Conservation (phyloP, 495 filamentous ascomycete genomes). For the Aspergillus indologenus region DNA sequence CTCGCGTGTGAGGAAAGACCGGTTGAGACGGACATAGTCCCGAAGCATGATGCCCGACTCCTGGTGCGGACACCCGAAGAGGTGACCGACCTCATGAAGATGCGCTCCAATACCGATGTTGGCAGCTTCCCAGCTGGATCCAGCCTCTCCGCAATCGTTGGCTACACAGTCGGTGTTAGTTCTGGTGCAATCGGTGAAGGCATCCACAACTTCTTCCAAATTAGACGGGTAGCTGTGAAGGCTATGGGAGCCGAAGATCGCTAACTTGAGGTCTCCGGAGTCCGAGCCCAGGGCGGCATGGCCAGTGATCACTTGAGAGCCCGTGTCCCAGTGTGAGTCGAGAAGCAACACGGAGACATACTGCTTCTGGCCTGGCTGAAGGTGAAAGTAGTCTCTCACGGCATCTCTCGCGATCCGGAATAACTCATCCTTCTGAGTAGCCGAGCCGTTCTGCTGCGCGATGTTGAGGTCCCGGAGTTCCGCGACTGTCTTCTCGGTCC, state of each 20-base stretch:
- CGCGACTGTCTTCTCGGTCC: slow-evolving; percentile 75
- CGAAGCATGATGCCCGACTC: slow-evolving; percentile 84
- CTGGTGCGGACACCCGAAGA: slow-evolving; percentile 84
- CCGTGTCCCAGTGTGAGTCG: slow-evolving; percentile 83
- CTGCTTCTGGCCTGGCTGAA: slow-evolving; percentile 69
- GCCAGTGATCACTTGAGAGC: slow-evolving; percentile 63
- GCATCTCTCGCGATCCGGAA: slow-evolving; percentile 74
- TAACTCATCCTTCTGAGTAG: slow-evolving; percentile 64
- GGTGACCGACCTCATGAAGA: slow-evolving; percentile 81
- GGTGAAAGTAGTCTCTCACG: slow-evolving; percentile 69
- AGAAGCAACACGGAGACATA: slow-evolving; percentile 82
- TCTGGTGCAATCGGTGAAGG: slow-evolving; percentile 82
- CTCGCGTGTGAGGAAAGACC: slow-evolving; percentile 75
- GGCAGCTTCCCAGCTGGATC: slow-evolving; percentile 87
- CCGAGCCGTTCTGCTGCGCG: slow-evolving; percentile 75
- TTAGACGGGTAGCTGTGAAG: slow-evolving; percentile 82
- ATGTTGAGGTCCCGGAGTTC: slow-evolving; percentile 75
- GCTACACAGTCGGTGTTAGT: slow-evolving; percentile 78
- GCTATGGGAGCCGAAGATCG: slow-evolving; percentile 85
- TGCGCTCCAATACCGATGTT: slow-evolving; percentile 91
- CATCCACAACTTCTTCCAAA: slow-evolving; percentile 80
- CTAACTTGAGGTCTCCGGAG: slow-evolving; percentile 69
- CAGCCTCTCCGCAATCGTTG: slow-evolving; percentile 79
- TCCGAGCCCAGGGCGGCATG: slow-evolving; percentile 78
- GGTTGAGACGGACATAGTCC: slow-evolving; percentile 78